A percentile compares a stretch with the other conserved stretches of the same genome.
Evolutionary conservation across 768 basidiomycete species (phyloP).

Genomic region (Boletus subparvulus): DNA sequence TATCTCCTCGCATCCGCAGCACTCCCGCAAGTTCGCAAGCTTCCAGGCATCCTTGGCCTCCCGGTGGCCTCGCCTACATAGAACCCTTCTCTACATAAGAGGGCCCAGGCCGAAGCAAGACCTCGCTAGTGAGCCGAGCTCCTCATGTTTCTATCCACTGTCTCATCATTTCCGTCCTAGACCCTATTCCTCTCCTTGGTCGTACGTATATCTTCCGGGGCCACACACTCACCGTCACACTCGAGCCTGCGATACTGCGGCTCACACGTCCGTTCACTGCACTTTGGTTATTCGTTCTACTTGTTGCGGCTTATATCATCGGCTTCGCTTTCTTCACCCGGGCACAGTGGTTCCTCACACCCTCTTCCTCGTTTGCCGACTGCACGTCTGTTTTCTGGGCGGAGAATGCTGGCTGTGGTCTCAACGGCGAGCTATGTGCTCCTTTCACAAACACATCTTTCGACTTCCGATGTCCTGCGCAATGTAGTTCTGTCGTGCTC

Average conservation of each 20-base stretch:
- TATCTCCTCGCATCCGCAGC: not conserved
- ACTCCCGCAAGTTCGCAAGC: not conserved
- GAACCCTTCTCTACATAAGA: conserved; percentile 40
- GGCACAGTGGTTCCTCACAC: conserved; percentile 70
- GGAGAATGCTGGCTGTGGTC: conserved; percentile 67
- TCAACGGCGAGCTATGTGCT: conserved; percentile 62
- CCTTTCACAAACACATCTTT: conserved; percentile 63
- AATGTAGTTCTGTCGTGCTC: conserved; percentile 60
- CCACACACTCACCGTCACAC: conserved; percentile 38
- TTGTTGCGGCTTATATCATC: conserved; percentile 64
- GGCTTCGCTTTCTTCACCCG: conserved; percentile 71
- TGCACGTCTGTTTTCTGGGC: conserved; percentile 75
- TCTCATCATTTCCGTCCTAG: conserved; percentile 33
- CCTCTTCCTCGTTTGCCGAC: conserved; percentile 58
- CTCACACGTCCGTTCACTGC: conserved; percentile 52
- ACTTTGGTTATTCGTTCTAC: conserved; percentile 53
- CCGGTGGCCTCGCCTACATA: conserved; percentile 23
- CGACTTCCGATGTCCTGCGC: conserved; percentile 81
- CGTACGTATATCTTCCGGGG: conserved; percentile 43
- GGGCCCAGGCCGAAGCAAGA: conserved; percentile 61
- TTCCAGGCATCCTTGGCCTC: conserved; percentile 10
- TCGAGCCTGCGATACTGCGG: conserved; percentile 56
- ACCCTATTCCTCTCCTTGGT: conserved; percentile 54
- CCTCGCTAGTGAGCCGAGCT: conserved; percentile 40
- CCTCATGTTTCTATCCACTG: not conserved